Evolutionary conservation across 768 basidiomycete species (phyloP).

Genomic region (Suillus occidentalis): DNA sequence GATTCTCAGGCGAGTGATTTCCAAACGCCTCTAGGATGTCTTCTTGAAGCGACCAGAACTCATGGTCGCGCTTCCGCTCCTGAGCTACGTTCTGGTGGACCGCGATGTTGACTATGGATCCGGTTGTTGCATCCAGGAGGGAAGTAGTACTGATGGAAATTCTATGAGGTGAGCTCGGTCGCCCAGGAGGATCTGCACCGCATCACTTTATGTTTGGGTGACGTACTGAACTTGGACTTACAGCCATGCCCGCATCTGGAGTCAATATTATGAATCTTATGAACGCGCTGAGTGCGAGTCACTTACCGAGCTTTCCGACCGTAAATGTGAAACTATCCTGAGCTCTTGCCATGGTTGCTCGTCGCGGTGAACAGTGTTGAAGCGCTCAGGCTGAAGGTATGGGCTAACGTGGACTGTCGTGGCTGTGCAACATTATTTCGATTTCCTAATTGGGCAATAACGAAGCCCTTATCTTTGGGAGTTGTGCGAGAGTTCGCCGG

Average conservation of each 20-base stretch:
- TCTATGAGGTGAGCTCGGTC: conserved; percentile 96
- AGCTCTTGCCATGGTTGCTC: conserved; percentile 33
- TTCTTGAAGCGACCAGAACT: conserved; percentile 85
- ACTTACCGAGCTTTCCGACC: conserved; percentile 90
- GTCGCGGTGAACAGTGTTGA: neutral
- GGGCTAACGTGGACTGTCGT: neutral
- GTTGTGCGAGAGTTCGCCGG: neutral
- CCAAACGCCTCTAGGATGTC: conserved; percentile 80
- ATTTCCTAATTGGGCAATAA: neutral
- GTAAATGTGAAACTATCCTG: conserved; percentile 86
- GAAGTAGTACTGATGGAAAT: conserved; percentile 93
- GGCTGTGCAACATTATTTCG: neutral
- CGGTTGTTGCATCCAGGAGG: conserved; percentile 90
- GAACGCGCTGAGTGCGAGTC: neutral
- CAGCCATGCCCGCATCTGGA: conserved; percentile 96
- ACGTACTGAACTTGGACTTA: conserved; percentile 34
- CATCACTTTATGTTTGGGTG: conserved; percentile 4
- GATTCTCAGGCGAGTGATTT: conserved; percentile 60
- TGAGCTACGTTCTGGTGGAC: conserved; percentile 86
- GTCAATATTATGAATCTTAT: conserved; percentile 10
- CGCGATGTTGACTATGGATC: conserved; percentile 96
- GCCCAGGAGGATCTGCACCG: conserved; percentile 78
- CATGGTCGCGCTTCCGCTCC: conserved; percentile 76
- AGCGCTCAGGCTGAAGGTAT: neutral
- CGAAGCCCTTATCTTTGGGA: neutral